Conservation (phyloP, 129 eudicot genomes). For the Arctium minus region DNA sequence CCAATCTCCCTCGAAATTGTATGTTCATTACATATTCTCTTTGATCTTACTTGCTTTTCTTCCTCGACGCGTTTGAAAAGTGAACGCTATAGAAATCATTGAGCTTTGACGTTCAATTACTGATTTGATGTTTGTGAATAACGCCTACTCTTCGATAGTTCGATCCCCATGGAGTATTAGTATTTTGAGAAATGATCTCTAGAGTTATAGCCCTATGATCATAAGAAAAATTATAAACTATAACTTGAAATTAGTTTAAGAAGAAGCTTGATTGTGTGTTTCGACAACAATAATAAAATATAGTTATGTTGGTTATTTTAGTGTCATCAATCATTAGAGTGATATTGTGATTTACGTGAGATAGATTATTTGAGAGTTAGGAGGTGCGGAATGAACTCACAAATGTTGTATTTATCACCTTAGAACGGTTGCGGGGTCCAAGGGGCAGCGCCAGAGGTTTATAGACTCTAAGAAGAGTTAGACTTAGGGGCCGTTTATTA, state of each 20-base stretch:
- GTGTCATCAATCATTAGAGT: too few species aligned
- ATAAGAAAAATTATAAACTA: background rate
- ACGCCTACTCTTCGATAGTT: background rate
- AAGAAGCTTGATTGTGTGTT: background rate
- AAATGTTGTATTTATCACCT: too few species aligned
- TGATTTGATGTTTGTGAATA: slow-evolving; percentile 5
- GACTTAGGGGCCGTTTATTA: too few species aligned
- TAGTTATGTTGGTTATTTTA: too few species aligned
- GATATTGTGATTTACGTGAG: too few species aligned
- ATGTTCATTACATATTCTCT: background rate
- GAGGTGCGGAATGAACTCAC: too few species aligned
- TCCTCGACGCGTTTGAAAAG: background rate
- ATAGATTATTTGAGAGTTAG: too few species aligned
- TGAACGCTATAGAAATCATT: background rate
- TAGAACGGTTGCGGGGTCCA: too few species aligned
- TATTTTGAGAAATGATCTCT: background rate
- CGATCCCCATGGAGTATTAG: background rate
- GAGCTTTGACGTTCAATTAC: background rate
- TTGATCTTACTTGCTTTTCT: background rate
- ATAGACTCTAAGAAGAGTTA: too few species aligned
- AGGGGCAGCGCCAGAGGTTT: too few species aligned
- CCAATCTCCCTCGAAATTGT: slow-evolving; percentile 63
- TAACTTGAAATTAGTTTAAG: background rate
- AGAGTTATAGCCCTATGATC: background rate
- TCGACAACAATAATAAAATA: background rate